Conservation (phyloP, 2,329 filamentous ascomycete species). For the Botrytis porri region DNA sequence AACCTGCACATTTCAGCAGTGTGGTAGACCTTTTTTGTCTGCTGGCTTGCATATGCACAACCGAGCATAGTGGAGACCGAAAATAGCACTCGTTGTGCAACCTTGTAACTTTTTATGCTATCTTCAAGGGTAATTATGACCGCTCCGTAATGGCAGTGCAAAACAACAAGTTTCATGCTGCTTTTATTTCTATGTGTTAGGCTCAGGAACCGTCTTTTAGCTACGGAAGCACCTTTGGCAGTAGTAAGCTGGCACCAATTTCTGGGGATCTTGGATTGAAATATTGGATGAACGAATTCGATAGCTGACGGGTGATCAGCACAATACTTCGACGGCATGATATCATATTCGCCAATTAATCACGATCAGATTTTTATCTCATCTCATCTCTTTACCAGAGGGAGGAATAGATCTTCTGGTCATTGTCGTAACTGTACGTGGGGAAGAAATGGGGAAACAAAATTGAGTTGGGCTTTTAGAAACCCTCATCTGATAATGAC, state of each 20-base stretch:
- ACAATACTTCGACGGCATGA: conserved; percentile 6
- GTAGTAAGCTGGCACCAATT: conserved; percentile 1
- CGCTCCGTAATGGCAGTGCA: conserved; percentile 14
- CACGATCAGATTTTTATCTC: background rate
- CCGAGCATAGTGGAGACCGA: conserved; percentile 6
- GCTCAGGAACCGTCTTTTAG: conserved; percentile 9
- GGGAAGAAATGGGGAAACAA: conserved; percentile 7
- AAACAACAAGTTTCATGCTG: conserved; percentile 6
- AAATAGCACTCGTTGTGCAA: conserved; percentile 19
- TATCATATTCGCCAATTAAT: conserved; percentile 2
- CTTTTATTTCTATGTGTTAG: conserved; percentile 7
- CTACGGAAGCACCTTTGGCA: background rate
- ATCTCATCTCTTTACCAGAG: conserved; percentile 4
- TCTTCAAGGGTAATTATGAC: conserved; percentile 10
- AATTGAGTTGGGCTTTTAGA: conserved; percentile 8
- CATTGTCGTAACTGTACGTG: background rate
- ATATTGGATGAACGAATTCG: conserved; percentile 16
- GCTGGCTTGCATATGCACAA: conserved; percentile 21
- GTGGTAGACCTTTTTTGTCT: conserved; percentile 14
- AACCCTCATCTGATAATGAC: conserved; percentile 4
- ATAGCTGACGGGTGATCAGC: conserved; percentile 12
- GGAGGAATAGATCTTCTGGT: background rate
- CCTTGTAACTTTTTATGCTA: conserved; percentile 6
- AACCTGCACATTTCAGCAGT: conserved; percentile 19
- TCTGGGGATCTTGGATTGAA: conserved; percentile 6